These are phyloP conservation scores for Cyamopsis tetragonoloba DNA, from an alignment of 306 rosid genomes.

Conservation along the genomic window DNA sequence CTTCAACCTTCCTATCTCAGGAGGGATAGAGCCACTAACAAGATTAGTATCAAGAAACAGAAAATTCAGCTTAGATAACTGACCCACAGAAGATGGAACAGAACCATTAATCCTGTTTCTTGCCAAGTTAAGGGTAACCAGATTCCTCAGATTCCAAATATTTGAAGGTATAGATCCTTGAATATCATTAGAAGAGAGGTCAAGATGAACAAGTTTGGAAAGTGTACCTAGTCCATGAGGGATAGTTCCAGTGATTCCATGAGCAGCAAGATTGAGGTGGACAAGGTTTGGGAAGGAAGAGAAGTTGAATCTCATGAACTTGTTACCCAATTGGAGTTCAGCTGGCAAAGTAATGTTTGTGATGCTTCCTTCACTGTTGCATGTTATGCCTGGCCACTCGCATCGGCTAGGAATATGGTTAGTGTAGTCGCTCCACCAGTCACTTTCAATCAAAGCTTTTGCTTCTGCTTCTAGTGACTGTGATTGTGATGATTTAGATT, in stretches of 20 bases:
- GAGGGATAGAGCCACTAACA: background rate
- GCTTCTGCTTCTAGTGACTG: background rate
- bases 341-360: slow-evolving; percentile 4
- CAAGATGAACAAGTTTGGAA: slow-evolving; percentile 7
- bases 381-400: slow-evolving; percentile 17
- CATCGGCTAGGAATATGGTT: background rate
- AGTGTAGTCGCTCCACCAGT: slow-evolving; percentile 1
- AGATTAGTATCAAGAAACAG: background rate
- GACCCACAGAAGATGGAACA: background rate
- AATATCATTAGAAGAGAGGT: slow-evolving; percentile 3
- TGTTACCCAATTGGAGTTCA: background rate
- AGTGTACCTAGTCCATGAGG: slow-evolving; percentile 5
- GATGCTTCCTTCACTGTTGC: slow-evolving; percentile 1
- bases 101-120: background rate
- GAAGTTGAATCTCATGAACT: background rate
- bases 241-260: background rate
- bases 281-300: slow-evolving; percentile 15
- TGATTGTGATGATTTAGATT: background rate
- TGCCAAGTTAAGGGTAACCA: background rate
- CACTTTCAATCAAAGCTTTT: background rate
- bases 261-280: background rate
- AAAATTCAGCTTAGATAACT: background rate
- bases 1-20: background rate
- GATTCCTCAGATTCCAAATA: background rate
- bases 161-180: background rate